phyloP scores from a whole-genome alignment of 257 asterid genomes.

The Primulina huaijiensis region DNA sequence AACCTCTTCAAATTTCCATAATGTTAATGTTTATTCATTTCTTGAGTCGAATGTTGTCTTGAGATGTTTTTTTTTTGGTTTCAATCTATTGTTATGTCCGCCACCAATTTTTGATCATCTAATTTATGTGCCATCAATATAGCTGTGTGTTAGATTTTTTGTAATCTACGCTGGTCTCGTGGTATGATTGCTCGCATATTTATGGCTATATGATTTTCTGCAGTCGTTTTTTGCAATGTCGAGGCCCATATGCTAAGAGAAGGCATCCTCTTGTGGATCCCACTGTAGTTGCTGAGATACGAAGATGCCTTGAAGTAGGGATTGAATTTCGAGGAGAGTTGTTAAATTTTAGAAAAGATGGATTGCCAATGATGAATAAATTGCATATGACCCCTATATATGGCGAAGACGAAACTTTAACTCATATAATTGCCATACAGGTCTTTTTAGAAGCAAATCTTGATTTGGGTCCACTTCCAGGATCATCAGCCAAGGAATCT shows the following conservation, averaged over 20 bases:
- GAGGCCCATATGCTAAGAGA: constrained; percentile 22
- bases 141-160: not conserved
- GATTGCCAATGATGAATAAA: constrained; percentile 16
- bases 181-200: not conserved
- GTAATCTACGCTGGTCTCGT: not conserved
- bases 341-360: constrained; percentile 23
- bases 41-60: not conserved
- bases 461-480: constrained; percentile 17
- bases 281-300: constrained; percentile 18
- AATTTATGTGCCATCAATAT: not conserved
- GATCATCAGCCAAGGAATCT: constrained; percentile 2
- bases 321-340: constrained; percentile 23
- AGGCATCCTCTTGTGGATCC: constrained; percentile 22
- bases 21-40: not conserved
- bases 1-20: not conserved
- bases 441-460: constrained; percentile 19
- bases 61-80: not conserved
- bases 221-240: constrained; percentile 23
- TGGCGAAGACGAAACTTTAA: constrained; percentile 17
- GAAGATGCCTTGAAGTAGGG: constrained; percentile 18
- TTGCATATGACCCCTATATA: constrained; percentile 17
- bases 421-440: constrained; percentile 20
- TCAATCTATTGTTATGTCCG: not conserved
- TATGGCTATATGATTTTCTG: not conserved
- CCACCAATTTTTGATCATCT: not conserved